phyloP scores from a whole-genome alignment of 2,329 filamentous ascomycete species.

The Drechslerella coelobrocha region DNA sequence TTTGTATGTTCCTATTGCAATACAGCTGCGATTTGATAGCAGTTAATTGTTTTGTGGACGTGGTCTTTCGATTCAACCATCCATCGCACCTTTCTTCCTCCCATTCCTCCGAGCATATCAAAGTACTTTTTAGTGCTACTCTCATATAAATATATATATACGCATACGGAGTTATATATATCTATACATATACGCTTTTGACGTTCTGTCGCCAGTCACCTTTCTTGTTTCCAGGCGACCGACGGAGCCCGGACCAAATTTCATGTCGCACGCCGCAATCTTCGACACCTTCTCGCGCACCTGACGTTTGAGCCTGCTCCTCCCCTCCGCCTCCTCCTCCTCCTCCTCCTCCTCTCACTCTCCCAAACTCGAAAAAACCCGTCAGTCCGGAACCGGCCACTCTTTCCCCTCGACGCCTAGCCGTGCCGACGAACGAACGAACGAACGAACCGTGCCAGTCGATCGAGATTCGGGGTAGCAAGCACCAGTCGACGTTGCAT shows the following conservation, averaged over 20 bases:
- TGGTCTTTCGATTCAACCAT: constrained; percentile 18
- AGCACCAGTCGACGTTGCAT: not conserved
- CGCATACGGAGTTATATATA: not conserved
- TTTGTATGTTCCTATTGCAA: not conserved
- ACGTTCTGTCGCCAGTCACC: not conserved
- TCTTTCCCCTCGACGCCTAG: not conserved
- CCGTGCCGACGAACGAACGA: not conserved
- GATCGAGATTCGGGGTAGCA: not conserved
- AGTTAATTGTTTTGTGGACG: too few relatives aligned
- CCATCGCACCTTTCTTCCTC: too few relatives aligned
- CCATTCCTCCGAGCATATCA: too few relatives aligned
- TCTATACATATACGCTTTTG: constrained; percentile 3
- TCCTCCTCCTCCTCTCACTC: not conserved
- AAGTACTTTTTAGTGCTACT: too few relatives aligned
- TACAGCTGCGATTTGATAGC: not conserved
- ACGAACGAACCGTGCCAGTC: too few relatives aligned
- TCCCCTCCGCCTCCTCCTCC: not conserved
- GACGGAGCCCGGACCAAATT: too few relatives aligned
- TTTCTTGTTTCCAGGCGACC: constrained; percentile 14
- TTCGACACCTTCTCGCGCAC: constrained; percentile 40
- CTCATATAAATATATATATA: not conserved
- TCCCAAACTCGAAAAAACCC: not conserved
- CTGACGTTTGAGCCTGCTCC: constrained; percentile 38
- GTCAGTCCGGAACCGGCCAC: not conserved
- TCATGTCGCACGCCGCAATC: too few relatives aligned